A percentile compares a stretch with the other conserved stretches of the same genome.
These are phyloP conservation scores for Cunninghamia lanceolata DNA, from an alignment of 75 land plant genomes.

Conservation along the genomic window DNA sequence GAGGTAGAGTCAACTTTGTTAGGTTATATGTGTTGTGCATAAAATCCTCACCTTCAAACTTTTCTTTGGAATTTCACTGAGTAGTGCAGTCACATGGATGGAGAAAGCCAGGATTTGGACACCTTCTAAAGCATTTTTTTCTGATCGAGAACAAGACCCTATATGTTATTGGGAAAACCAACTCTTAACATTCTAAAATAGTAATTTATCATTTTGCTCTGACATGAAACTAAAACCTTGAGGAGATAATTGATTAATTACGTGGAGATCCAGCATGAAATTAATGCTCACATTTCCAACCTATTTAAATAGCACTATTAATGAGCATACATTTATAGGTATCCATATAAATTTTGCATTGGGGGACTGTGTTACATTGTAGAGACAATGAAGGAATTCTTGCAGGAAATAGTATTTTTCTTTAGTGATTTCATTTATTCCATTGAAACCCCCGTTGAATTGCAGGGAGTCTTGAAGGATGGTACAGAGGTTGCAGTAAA, in stretches of 20 bases:
- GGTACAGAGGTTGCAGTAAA: slow-evolving; percentile 40
- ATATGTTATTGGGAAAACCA: background rate
- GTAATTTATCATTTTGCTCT: too few relatives aligned
- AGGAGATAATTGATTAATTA: too few relatives aligned
- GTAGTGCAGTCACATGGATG: too few relatives aligned
- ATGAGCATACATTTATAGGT: background rate
- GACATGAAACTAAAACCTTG: too few relatives aligned
- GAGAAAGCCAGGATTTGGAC: background rate
- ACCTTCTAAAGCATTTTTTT: background rate
- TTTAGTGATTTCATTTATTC: background rate
- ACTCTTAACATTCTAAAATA: too few relatives aligned
- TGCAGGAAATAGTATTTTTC: background rate
- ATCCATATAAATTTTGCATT: background rate
- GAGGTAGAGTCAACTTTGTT: too few relatives aligned
- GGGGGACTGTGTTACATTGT: background rate
- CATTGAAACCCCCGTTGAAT: background rate
- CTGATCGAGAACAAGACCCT: background rate
- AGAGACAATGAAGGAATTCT: background rate
- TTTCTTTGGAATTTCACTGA: too few relatives aligned
- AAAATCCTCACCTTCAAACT: too few relatives aligned
- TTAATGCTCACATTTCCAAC: too few relatives aligned
- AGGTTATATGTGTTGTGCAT: too few relatives aligned
- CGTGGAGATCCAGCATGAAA: too few relatives aligned
- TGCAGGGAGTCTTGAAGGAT: slow-evolving; percentile 40
- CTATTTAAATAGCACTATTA: too few relatives aligned